These are phyloP conservation scores for Paramecium caudatum DNA, from an alignment of 73 alveolate genomes.

Conservation along the genomic window DNA sequence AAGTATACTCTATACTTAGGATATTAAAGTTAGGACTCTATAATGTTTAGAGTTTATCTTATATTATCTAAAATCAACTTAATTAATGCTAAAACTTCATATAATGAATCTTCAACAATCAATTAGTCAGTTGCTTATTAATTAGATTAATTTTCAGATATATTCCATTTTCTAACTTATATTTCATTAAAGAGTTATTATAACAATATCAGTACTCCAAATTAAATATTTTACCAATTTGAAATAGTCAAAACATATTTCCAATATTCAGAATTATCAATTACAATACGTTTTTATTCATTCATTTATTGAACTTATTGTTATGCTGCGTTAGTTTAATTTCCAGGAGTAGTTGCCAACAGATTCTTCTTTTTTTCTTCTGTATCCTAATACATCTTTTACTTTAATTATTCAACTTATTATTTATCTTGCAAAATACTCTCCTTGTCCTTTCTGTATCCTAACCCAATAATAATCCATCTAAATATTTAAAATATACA, in stretches of 20 bases:
- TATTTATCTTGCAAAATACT: not conserved
- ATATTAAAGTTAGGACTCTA: not conserved
- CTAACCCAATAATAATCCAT: conserved; percentile 2
- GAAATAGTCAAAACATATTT: not conserved
- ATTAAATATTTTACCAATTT: conserved; percentile 48
- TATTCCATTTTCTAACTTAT: conserved; percentile 39
- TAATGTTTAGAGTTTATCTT: conserved; percentile 8
- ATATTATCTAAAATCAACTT: not conserved
- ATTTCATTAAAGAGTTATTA: conserved; percentile 20
- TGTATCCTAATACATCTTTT: conserved; percentile 37
- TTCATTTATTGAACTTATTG: conserved; percentile 1
- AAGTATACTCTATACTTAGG: conserved; percentile 29
- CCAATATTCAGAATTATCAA: conserved; percentile 66
- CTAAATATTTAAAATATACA: conserved; percentile 32
- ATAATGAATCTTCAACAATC: conserved; percentile 46
- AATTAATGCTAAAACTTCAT: conserved; percentile 35
- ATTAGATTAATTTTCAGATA: not conserved
- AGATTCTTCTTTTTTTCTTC: conserved; percentile 64
- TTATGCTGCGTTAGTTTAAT: conserved; percentile 32
- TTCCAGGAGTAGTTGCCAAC: conserved; percentile 59
- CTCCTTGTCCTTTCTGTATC: conserved; percentile 20
- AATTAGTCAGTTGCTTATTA: not conserved
- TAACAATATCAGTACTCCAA: conserved; percentile 11
- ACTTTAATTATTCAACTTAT: not conserved
- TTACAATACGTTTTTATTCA: conserved; percentile 43